Base-by-base conservation (phyloP, 148 eudicot genomes). In the Rhododendron henanense region DNA sequence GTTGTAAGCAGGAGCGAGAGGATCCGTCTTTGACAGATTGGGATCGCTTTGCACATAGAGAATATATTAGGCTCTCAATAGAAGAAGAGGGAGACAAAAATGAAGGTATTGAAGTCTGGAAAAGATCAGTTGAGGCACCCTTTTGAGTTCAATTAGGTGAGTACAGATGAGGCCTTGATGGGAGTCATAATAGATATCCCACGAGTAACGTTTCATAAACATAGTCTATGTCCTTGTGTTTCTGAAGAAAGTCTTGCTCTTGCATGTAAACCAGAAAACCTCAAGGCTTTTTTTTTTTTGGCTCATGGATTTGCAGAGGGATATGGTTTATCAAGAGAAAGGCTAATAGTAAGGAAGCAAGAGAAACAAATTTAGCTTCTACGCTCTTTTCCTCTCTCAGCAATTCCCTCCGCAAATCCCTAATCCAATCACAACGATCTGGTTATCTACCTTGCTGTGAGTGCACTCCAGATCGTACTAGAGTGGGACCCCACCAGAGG, bases 51-150 rank as follows among this genome's bases (percentile, higher is more conserved):
- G 95, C 95, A 67, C 94, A 92, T 85, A 89, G 95, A 87, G 95
- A 93, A 85, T 94, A 93, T 83, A 93, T 92, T 79, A 91, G 94
- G 90, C 93, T 94, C 76, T 92, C 96, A 2, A 93, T 91, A 91
- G 96, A 94, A 90, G 95, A 93, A 85, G 96, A 93, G 83, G 94
- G 92, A 84, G 96, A 90, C 84, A 92, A 94, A 44, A 93, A 90
- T 86, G 96, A 94, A 83, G 92, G 96, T 91, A 92, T 92, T 13
- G 95, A 94, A 84, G 94, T 94, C 48, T 93, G 96, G 96, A 94
- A 93, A 83, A 94, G 92, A 89, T 94, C 94, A 83, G 89, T 91
- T 50, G 96, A 94, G 92, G 94, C 96, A 87, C 96, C 96, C 86
- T 94, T 94, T 84, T 93, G 89, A 91, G 86, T 85, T 81, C 37